Percentiles rank a stretch among this genome's conserved stretches.
Conservation (phyloP, 2,329 filamentous ascomycete species). For the Neurospora sp. region DNA sequence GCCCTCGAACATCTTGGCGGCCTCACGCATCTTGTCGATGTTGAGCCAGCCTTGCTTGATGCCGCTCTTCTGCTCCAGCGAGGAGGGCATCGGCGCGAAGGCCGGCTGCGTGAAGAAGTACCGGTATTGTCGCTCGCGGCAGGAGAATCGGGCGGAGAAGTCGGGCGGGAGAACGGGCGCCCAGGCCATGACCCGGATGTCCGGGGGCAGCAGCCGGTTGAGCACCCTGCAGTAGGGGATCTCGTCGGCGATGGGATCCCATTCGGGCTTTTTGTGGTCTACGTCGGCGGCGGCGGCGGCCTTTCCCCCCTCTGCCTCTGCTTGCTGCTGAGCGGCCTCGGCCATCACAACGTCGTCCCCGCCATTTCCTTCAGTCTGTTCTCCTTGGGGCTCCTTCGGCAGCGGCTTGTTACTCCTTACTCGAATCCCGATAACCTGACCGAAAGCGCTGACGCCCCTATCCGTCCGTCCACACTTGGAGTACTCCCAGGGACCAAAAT, state of each 20-base stretch:
- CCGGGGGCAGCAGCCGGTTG: slow-evolving; percentile 78
- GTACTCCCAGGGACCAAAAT: slow-evolving; percentile 81
- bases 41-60: slow-evolving; percentile 69
- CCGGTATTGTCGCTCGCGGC: slow-evolving; percentile 80
- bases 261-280: slow-evolving; percentile 18
- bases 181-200: slow-evolving; percentile 90
- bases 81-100: slow-evolving; percentile 57
- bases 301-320: neutral
- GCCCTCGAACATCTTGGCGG: slow-evolving; percentile 71
- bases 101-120: slow-evolving; percentile 98
- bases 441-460: slow-evolving; percentile 88
- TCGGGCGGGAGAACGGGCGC: slow-evolving; percentile 68
- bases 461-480: slow-evolving; percentile 94
- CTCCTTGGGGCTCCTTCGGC: slow-evolving; percentile 17
- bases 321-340: slow-evolving; percentile 1
- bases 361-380: slow-evolving; percentile 2
- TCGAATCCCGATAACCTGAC: slow-evolving; percentile 79
- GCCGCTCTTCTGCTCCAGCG: slow-evolving; percentile 28
- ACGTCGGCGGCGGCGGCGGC: slow-evolving; percentile 9
- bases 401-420: slow-evolving; percentile 71
- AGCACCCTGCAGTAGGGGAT: slow-evolving; percentile 74
- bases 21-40: slow-evolving; percentile 75
- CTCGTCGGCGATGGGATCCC: slow-evolving; percentile 61
- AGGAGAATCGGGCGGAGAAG: slow-evolving; percentile 90
- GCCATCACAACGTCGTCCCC: slow-evolving; percentile 9